Conservation (phyloP, 192 early-diverging fungal genomes). For the Umbelopsis isabellina region DNA sequence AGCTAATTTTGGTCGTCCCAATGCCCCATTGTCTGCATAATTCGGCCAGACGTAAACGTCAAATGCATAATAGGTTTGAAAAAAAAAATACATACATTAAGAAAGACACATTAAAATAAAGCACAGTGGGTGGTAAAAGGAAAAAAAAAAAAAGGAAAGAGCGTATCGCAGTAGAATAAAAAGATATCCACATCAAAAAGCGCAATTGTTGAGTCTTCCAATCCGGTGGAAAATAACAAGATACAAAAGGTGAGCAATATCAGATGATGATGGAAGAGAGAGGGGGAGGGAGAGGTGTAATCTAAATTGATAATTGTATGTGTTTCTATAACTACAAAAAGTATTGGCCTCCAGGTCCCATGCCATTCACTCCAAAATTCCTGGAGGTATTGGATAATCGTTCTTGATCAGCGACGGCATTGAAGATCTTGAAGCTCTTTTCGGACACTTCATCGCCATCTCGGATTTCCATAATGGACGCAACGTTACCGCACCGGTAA, state of each 20-base stretch:
- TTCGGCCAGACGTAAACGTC: no score
- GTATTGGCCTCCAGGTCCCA: conserved; percentile 44
- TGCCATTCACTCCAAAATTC: conserved; percentile 40
- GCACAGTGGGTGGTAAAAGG: no score
- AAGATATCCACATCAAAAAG: conserved; percentile 12
- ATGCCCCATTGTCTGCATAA: no score
- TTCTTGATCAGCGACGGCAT: conserved; percentile 94
- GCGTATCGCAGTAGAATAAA: conserved; percentile 1
- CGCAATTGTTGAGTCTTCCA: conserved; percentile 6
- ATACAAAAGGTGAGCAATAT: conserved; percentile 10
- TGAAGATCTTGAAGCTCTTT: conserved; percentile 92
- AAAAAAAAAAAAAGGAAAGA: no score
- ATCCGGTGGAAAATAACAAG: conserved; percentile 21
- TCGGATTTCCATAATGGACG: conserved; percentile 89
- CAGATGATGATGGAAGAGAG: background rate
- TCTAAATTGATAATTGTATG: background rate
- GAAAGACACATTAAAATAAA: background rate
- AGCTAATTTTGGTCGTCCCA: no score
- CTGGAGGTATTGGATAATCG: conserved; percentile 41
- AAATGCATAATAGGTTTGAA: background rate
- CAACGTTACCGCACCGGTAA: conserved; percentile 91
- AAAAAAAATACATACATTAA: conserved; percentile 21
- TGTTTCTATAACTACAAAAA: conserved; percentile 36
- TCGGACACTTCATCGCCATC: conserved; percentile 78
- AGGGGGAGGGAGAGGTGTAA: conserved; percentile 9